Evolutionary conservation across 257 asterid species (phyloP), one percentile per base, ranked within the genome.

Genomic region (Primulina eburnea): DNA sequence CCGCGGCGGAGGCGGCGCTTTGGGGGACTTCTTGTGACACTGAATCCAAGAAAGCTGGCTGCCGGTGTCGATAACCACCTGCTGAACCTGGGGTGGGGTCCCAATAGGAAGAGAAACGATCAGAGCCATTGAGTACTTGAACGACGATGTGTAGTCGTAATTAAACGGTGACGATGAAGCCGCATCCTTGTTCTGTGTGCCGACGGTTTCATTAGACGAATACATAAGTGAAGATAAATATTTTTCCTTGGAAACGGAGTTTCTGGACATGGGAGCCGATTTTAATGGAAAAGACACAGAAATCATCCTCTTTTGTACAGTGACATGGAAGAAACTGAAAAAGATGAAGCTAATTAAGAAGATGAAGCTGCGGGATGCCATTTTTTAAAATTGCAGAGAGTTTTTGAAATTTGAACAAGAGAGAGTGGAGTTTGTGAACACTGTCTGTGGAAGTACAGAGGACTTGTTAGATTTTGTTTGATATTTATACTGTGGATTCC

Each of bases 11-110:
- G 79, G 82, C 0, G 79, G 71, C 71, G 16, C 73, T 40, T 38
- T 57, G 0, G 85, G 83, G 0, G 79, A 9, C 34, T 82, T 79
- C 53, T 80, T 77, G 78, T 84, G 82, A 82, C 97, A 90, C 75
- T 85, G 97, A 64, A 84, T 87, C 98, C 98, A 93, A 0, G 95
- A 84, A 9, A 93, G 94, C 80, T 93, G 96, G 85, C 96, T 88
- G 17, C 98, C 97, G 12, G 97, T 93, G 77, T 93, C 98, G 66
- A 93, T 35, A 6, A 90, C 96, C 96, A 90, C 88, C 18, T 82
- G 84, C 70, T 88, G 94, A 3, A 71, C 60, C 81, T 93, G 98
- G 28, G 97, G 94, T 11, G 97, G 98, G 53, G 96, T 93, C 8
- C 97, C 98, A 17, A 93, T 88, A 1, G 94, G 94, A 55, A 93